Conservation (phyloP, 2,329 filamentous ascomycete species). For the Claviceps citrina region DNA sequence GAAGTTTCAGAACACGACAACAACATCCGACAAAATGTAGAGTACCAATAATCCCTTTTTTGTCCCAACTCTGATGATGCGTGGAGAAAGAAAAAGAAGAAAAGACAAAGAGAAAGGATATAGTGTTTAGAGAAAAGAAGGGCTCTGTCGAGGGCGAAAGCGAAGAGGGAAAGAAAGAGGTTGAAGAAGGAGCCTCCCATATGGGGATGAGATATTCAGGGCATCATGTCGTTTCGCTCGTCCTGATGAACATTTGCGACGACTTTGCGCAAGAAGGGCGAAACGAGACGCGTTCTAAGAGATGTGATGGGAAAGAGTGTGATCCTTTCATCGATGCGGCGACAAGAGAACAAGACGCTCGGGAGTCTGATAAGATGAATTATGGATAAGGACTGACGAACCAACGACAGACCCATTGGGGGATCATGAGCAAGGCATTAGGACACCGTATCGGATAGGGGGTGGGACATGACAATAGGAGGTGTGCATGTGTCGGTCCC, state of each 20-base stretch:
- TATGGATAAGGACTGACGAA: not conserved
- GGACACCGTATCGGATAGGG: slow-evolving; percentile 16
- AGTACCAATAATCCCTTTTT: not conserved
- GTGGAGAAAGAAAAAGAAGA: not conserved
- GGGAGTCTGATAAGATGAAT: not conserved
- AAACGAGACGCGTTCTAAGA: not conserved
- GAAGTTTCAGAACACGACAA: too few species aligned
- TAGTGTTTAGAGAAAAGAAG: not conserved
- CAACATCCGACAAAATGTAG: not conserved
- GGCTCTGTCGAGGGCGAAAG: not conserved
- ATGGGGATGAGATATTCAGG: too few species aligned
- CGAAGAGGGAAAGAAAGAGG: not conserved
- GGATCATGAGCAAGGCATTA: slow-evolving; percentile 9
- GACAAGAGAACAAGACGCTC: slow-evolving; percentile 6
- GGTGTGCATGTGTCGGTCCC: slow-evolving; percentile 18
- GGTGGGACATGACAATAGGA: slow-evolving; percentile 15
- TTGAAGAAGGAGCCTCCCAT: not conserved
- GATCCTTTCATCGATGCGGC: not conserved
- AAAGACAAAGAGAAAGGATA: not conserved
- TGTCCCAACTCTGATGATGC: slow-evolving; percentile 1
- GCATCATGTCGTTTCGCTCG: not conserved
- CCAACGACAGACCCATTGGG: not conserved
- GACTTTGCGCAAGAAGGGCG: not conserved
- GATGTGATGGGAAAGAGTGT: not conserved
- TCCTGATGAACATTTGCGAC: not conserved